Base-by-base conservation (phyloP, 805 yeast species). In the Ogataea haglerorum region DNA sequence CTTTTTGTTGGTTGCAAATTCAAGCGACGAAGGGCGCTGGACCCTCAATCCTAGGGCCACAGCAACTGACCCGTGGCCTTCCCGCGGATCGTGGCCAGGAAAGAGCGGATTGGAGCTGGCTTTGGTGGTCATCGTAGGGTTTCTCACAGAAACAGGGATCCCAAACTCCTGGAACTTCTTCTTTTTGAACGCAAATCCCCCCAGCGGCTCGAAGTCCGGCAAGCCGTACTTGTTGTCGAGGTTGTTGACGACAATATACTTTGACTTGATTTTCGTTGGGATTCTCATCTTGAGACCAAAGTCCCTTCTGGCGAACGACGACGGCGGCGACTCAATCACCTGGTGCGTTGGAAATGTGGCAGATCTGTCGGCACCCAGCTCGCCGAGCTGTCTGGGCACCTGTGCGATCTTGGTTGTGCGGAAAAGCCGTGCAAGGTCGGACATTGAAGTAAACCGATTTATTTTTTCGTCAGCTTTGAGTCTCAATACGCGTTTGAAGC, bases 201-300 rank as follows among this genome's bases (percentile, higher is more conserved):
- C 69, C 43, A 70, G 70, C 36, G 81, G 72, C 57, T 83, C 90
- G 47, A 81, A 86, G 54, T 78, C 83, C 5, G 90, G 83, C 63
- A 85, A 69, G 46, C 78, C 75, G 52, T 78, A 80, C 46, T 71
- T 65, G 48, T 80, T 80, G 56, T 86, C 95, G 10, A 84, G 58
- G 41, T 82, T 82, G 51, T 82, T 80, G 49, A 72, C 70, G 7
- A 80, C 78, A 31, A 86, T 68, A 57, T 76, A 78, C 29, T 81
- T 72, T 13, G 77, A 67, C 29, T 78, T 78, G 33, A 76, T 59
- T 51, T 76, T 79, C 27, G 68, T 67, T 3, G 95, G 95, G 34
- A 86, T 64, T 15, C 84, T 68, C 32, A 80, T 68, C 57, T 86
- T 86, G 45, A 86, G 63, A 53, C 95, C 95, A 72, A 76, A 86